Evolutionary conservation across 2,329 filamentous ascomycete species (phyloP), one percentile per base, ranked within the genome.

Genomic region (Ophiobolus disseminans): DNA sequence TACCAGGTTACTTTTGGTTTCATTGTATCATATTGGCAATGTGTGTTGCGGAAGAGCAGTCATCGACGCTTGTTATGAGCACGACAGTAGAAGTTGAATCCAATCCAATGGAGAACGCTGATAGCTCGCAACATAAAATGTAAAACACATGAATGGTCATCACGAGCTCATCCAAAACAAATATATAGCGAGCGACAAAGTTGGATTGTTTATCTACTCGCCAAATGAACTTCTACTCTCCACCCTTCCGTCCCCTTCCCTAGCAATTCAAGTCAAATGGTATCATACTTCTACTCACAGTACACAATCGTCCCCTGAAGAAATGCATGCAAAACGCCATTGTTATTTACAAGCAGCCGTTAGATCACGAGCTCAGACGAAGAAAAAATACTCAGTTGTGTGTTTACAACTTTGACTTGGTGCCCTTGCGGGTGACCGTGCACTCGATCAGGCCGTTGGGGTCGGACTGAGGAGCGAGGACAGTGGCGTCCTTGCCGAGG

Each of bases 371-470:
- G 22, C n/a, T 31, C 21, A 50, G 45, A 55, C 55, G 34, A 48
- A 38, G 53, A 5, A 13, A 22, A 14, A 19, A n/a, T 17, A 19
- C n/a, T 9, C 10, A 25, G 17, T 16, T 17, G 20, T n/a, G 14
- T 9, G 35, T 65, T 58, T 72, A 78, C 51, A 78, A 58, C 67
- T 76, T 78, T 28, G 76, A 66, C 57, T 76, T 77, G 37, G 66
- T 55, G 30, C 62, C 69, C 64, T 79, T 75, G 53, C 89, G 85
- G 26, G 84, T 82, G 40, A 99, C 91, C 48, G 91, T 91, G 78
- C 92, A 96, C 73, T 95, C 89, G 76, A 99, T 99, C 53, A 99
- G 83, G 21, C 94, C 94, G 70, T 97, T 99, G 47, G 94, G 94
- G 57, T 90, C 86, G 9, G 89, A 89, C 75, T 97, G 94, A 3